Evolutionary conservation across 306 rosid species (phyloP).

Genomic region (Prunus mongolica): DNA sequence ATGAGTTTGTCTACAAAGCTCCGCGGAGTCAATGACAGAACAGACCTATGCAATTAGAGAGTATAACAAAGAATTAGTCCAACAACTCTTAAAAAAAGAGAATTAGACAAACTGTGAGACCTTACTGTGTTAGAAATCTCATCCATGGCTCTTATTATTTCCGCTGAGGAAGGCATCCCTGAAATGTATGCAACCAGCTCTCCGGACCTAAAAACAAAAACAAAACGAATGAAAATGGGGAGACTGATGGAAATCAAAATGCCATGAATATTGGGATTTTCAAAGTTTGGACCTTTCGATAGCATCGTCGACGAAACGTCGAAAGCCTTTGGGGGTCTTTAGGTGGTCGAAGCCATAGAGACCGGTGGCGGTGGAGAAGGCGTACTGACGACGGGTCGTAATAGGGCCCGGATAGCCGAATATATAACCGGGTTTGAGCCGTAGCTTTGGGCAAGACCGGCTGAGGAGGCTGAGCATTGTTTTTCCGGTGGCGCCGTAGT

Average conservation of each 20-base stretch:
- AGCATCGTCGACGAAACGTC: constrained; percentile 71
- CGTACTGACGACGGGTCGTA: constrained; percentile 11
- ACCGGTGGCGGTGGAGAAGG: constrained; percentile 40
- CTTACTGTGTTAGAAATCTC: constrained; percentile 71
- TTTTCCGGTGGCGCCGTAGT: constrained; percentile 1
- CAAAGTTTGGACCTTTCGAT: constrained; percentile 54
- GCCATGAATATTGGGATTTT: not conserved
- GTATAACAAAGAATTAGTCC: not conserved
- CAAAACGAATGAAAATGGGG: not conserved
- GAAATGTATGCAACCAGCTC: constrained; percentile 63
- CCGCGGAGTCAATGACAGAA: constrained; percentile 82
- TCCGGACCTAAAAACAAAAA: constrained; percentile 42
- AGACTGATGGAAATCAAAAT: not conserved
- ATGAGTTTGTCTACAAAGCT: constrained; percentile 80
- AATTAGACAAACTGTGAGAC: not conserved
- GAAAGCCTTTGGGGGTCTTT: constrained; percentile 67
- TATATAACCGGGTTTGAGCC: constrained; percentile 3
- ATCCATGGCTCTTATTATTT: constrained; percentile 74
- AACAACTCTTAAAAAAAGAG: not conserved
- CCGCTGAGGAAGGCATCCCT: constrained; percentile 44
- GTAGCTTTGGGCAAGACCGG: constrained; percentile 21
- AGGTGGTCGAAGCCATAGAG: constrained; percentile 71
- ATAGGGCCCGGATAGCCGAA: constrained; percentile 5
- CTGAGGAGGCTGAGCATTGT: constrained; percentile 29
- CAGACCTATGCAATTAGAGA: constrained; percentile 53